phyloP scores from a whole-genome alignment of 768 basidiomycete genomes.

The Cystobasidium ongulense region DNA sequence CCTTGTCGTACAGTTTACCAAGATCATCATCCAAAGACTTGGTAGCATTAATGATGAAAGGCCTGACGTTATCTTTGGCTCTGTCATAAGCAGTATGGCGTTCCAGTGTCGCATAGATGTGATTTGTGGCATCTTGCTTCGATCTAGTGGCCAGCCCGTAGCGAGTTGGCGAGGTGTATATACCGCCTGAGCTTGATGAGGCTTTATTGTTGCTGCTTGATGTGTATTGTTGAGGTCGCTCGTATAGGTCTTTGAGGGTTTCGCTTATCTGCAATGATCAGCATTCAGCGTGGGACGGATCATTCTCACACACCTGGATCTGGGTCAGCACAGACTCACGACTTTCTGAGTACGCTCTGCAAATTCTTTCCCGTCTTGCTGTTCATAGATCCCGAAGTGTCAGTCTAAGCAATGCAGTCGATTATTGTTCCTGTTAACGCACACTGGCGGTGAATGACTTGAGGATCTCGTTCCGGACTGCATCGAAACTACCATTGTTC shows the following conservation, averaged over 20 bases:
- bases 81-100: conserved; percentile 4
- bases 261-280: background rate
- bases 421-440: background rate
- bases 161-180: background rate
- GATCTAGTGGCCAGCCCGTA: background rate
- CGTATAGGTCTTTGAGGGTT: background rate
- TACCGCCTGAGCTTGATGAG: background rate
- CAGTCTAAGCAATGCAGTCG: no score
- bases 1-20: background rate
- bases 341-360: background rate
- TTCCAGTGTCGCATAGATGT: background rate
- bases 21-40: background rate
- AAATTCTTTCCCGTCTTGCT: background rate
- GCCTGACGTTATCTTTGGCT: background rate
- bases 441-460: background rate
- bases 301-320: no score
- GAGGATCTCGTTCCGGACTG: background rate
- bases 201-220: background rate
- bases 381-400: background rate
- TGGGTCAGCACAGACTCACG: no score
- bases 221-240: background rate
- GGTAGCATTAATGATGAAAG: background rate
- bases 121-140: background rate
- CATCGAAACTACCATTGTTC: conserved; percentile 10
- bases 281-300: no score